These are phyloP conservation scores for Dichomitus squalens DNA, from an alignment of 1,284 basidiomycete species.

Conservation along the genomic window DNA sequence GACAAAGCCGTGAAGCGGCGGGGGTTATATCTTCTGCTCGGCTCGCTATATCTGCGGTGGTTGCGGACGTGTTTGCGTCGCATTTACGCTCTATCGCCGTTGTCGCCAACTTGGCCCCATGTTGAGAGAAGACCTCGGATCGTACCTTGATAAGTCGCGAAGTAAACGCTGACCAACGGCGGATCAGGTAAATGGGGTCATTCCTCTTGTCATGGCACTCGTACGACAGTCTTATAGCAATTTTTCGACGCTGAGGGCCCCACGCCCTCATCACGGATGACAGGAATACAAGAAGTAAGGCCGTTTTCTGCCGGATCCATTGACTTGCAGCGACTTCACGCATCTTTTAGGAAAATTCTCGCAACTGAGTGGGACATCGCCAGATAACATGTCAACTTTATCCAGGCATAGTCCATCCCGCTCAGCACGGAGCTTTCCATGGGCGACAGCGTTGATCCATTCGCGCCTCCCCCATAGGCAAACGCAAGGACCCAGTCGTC, in stretches of 20 bases:
- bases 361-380: no score
- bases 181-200: neutral
- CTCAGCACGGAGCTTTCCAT: no score
- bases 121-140: neutral
- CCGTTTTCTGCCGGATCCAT: no score
- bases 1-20: neutral
- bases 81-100: conserved; percentile 26
- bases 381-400: no score
- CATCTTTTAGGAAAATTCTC: no score
- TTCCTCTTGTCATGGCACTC: neutral
- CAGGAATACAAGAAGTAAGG: no score
- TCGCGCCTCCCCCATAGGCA: no score
- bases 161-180: neutral
- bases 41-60: neutral
- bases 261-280: neutral
- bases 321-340: no score
- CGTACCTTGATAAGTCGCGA: neutral
- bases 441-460: no score
- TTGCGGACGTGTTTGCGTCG: conserved; percentile 3
- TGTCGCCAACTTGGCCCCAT: neutral
- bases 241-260: neutral
- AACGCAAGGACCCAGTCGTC: no score
- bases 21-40: neutral
- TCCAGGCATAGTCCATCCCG: no score
- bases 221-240: neutral